These are phyloP conservation scores for Raddia guianensis DNA, from an alignment of 176 grass and related monocot genomes.

Conservation along the genomic window DNA sequence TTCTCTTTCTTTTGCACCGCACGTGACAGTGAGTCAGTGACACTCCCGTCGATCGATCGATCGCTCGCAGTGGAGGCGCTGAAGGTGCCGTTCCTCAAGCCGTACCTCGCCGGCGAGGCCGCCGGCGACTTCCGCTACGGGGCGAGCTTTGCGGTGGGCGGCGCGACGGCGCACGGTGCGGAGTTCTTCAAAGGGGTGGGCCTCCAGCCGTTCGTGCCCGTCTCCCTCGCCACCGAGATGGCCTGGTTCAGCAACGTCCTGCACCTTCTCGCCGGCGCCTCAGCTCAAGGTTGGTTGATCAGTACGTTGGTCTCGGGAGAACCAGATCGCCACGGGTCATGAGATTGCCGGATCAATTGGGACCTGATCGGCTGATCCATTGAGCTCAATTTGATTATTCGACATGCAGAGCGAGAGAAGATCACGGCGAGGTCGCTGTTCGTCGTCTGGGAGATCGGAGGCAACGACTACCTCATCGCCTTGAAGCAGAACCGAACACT, in stretches of 20 bases:
- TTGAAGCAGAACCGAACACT: slow-evolving; percentile 42
- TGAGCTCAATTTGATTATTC: background rate
- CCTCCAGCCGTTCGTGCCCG: slow-evolving; percentile 41
- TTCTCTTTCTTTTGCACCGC: background rate
- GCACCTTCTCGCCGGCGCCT: slow-evolving; percentile 35
- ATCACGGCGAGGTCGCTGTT: slow-evolving; percentile 27
- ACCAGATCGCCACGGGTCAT: no score
- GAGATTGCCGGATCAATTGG: no score
- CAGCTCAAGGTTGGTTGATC: background rate
- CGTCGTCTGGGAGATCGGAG: slow-evolving; percentile 68
- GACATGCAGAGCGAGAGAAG: background rate
- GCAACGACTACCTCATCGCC: slow-evolving; percentile 68
- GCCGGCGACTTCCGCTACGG: slow-evolving; percentile 54
- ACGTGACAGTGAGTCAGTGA: no score
- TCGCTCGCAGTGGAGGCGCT: slow-evolving; percentile 46
- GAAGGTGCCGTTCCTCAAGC: slow-evolving; percentile 36
- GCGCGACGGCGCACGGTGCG: slow-evolving; percentile 54
- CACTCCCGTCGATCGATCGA: background rate
- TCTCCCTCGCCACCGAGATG: slow-evolving; percentile 56
- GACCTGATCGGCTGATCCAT: background rate
- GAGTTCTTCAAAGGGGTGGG: slow-evolving; percentile 50
- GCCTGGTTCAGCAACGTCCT: slow-evolving; percentile 54
- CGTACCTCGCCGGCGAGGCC: slow-evolving; percentile 59
- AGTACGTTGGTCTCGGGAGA: no score
- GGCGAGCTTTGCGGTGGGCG: slow-evolving; percentile 65